These are phyloP conservation scores for Bonia amplexicaulis DNA, from an alignment of 176 grass and related monocot species.

Conservation along the genomic window DNA sequence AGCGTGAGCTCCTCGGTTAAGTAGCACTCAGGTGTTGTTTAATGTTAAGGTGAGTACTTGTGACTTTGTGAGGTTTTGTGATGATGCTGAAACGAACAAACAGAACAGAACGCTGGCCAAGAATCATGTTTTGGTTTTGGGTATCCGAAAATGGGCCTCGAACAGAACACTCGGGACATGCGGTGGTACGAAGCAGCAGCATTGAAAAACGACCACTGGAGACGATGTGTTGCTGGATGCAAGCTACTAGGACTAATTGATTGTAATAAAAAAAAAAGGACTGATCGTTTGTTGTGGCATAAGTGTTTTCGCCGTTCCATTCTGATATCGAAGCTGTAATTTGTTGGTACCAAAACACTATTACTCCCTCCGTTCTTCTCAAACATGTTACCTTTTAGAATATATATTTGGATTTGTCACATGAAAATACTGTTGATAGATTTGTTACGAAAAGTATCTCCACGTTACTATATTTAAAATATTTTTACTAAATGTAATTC, in stretches of 20 bases:
- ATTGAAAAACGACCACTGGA: neutral
- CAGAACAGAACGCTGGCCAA: constrained; percentile 15
- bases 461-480: too few relatives aligned
- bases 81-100: neutral
- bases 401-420: too few relatives aligned
- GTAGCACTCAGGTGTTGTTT: constrained; percentile 16
- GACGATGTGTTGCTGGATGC: constrained; percentile 10
- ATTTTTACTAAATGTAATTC: too few relatives aligned
- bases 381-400: too few relatives aligned
- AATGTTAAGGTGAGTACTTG: neutral
- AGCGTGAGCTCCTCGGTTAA: constrained; percentile 14
- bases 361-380: too few relatives aligned
- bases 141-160: constrained; percentile 6
- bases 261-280: neutral
- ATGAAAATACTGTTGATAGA: too few relatives aligned
- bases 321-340: neutral
- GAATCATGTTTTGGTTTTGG: constrained; percentile 22
- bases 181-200: neutral
- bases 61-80: neutral
- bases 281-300: neutral
- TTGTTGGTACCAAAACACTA: too few relatives aligned
- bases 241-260: neutral
- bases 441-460: too few relatives aligned
- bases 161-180: neutral
- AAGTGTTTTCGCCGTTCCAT: neutral